Conservation (phyloP, 2,329 filamentous ascomycete genomes). For the Epichloe baconii region DNA sequence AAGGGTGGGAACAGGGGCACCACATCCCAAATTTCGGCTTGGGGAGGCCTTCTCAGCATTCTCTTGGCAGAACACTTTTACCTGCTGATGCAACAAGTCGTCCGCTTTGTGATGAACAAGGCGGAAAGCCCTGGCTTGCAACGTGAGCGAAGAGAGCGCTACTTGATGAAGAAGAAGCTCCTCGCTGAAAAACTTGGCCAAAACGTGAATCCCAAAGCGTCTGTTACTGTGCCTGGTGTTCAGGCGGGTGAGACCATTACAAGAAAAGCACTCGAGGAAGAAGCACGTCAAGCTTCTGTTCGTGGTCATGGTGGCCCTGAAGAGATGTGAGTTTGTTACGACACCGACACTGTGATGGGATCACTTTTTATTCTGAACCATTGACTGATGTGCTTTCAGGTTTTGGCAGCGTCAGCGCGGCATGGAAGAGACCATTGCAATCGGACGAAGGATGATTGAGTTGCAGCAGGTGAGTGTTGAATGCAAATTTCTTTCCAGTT, state of each 20-base stretch:
- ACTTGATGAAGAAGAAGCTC: constrained; percentile 64
- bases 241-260: constrained; percentile 50
- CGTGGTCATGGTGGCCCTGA: constrained; percentile 37
- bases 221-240: constrained; percentile 27
- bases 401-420: constrained; percentile 52
- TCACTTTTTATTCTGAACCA: neutral
- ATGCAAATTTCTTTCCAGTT: neutral
- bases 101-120: constrained; percentile 62
- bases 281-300: constrained; percentile 38
- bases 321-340: constrained; percentile 27
- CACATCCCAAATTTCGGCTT: constrained; percentile 59
- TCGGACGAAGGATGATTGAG: constrained; percentile 42
- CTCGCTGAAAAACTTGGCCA: constrained; percentile 59
- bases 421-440: constrained; percentile 42
- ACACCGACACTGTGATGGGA: neutral
- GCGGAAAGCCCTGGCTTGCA: constrained; percentile 78
- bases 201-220: constrained; percentile 35
- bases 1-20: constrained; percentile 51
- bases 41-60: constrained; percentile 69
- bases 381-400: constrained; percentile 18
- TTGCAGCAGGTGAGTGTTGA: constrained; percentile 23
- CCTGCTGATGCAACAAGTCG: constrained; percentile 59
- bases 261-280: constrained; percentile 50
- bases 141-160: constrained; percentile 73
- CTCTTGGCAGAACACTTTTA: constrained; percentile 84